Conservation (phyloP, 441 rosid genomes). For the Lepidium campestre region DNA sequence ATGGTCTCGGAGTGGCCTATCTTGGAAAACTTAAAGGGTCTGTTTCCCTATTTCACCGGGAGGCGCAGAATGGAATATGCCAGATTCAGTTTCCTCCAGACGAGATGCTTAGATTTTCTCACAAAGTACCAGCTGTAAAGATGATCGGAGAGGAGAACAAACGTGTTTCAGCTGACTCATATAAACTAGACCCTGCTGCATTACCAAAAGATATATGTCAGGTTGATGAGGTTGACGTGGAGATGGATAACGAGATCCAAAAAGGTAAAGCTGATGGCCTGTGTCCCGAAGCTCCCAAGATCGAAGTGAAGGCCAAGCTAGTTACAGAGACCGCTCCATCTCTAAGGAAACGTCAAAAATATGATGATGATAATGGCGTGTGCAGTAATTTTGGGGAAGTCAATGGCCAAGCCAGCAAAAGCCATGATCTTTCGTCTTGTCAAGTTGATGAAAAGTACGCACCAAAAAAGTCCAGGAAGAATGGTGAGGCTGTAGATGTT, state of each 20-base stretch:
- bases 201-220: conserved; percentile 36
- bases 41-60: conserved; percentile 34
- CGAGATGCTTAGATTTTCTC: conserved; percentile 49
- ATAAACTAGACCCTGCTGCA: conserved; percentile 50
- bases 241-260: conserved; percentile 20
- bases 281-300: conserved; percentile 15
- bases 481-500: not conserved
- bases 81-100: conserved; percentile 1
- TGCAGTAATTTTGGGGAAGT: conserved; percentile 12
- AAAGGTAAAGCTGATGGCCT: conserved; percentile 16
- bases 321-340: conserved; percentile 16
- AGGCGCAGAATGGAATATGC: conserved; percentile 1
- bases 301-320: conserved; percentile 9
- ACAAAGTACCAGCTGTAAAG: conserved; percentile 46
- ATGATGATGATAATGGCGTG: not conserved
- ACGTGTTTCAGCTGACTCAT: conserved; percentile 41
- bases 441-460: conserved; percentile 10
- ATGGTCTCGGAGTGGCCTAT: conserved; percentile 38
- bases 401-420: not conserved
- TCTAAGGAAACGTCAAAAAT: conserved; percentile 30
- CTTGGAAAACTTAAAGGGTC: conserved; percentile 73
- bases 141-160: conserved; percentile 47
- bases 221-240: conserved; percentile 19
- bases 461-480: conserved; percentile 1
- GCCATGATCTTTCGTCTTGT: not conserved